Conservation (phyloP, 2,329 filamentous ascomycete species). For the Colletotrichum sojae region DNA sequence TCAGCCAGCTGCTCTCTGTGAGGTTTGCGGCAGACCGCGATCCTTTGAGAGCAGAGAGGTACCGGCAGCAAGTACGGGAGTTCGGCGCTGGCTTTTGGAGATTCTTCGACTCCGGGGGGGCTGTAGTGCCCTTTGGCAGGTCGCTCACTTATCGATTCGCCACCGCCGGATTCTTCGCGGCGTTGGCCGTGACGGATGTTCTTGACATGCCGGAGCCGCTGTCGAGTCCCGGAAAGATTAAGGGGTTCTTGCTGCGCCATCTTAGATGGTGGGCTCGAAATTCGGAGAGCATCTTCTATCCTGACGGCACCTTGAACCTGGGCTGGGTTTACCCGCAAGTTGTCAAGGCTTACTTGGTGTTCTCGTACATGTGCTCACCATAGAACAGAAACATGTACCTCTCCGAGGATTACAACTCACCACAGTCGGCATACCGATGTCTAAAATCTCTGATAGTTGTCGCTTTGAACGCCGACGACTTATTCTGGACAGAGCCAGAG, state of each 20-base stretch:
- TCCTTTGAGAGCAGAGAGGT: conserved; percentile 52
- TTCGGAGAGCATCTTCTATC: conserved; percentile 59
- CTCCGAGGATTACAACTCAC: conserved; percentile 70
- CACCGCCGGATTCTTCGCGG: conserved; percentile 63
- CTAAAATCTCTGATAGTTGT: conserved; percentile 64
- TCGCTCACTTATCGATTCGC: conserved; percentile 67
- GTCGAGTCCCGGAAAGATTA: conserved; percentile 56
- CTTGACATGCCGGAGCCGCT: conserved; percentile 54
- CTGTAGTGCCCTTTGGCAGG: conserved; percentile 67
- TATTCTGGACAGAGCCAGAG: conserved; percentile 62
- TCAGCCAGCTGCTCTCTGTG: conserved; percentile 62
- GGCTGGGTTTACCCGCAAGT: conserved; percentile 53
- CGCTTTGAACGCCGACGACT: conserved; percentile 50
- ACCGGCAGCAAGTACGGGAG: conserved; percentile 54
- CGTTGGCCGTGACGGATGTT: conserved; percentile 58
- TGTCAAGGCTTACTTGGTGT: no score
- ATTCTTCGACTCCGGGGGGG: conserved; percentile 63
- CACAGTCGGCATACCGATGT: conserved; percentile 69
- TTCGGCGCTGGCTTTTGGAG: conserved; percentile 61
- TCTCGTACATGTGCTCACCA: not conserved
- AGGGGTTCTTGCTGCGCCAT: conserved; percentile 65
- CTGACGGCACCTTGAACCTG: conserved; percentile 65
- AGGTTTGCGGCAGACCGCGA: conserved; percentile 61
- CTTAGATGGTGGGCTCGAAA: conserved; percentile 63
- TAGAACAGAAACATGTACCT: conserved; percentile 64